Evolutionary conservation across 208 protist species (phyloP), one percentile per base, ranked within the genome.

Genomic region (Vickermania ingenoplastis): DNA sequence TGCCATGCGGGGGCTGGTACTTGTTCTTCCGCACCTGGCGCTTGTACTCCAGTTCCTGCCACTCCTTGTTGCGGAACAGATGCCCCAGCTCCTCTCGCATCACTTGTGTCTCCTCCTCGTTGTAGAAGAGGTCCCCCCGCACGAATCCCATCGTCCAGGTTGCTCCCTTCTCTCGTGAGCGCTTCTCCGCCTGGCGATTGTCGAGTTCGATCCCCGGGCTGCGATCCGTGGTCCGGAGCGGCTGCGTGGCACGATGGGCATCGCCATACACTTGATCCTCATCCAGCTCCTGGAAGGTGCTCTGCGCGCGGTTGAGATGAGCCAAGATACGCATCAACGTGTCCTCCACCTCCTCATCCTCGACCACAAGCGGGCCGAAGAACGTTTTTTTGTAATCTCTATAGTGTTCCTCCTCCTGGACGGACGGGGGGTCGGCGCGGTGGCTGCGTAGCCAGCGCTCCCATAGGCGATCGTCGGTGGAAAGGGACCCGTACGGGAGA

Each of bases 341-440:
- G 67, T 94, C 84, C 73, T 94, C 88, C 41, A 94, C 83, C 61
- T 94, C 84, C 64, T 94, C 88, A 61, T 94, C 85, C 54, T 89
- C 88, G 11, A 94, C 56, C 49, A 92, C 77, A 76, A 90, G 83
- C 14, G 88, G 71, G 2, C 88, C 88, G 53, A 94, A 85, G 59
- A 84, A 92, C 65, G 89, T 55, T 56, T 83, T 82, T 65, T 94
- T 94, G 75, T 91, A 89, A 53, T 81, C 53, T 45, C 88, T 79
- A 54, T 75, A 69, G 63, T 91, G 75, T 62, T 94, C 83, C 59
- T 94, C 83, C 57, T 94, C 88, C 1, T 81, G 79, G 0, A 91
- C 73, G 57, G 65, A 85, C 0, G 88, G 88, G 1, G 88, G 88
- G 57, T 94, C 84, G 23, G 79, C 84, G 56, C 88, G 83, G 65